These are phyloP conservation scores for Ophiosphaerella narmari DNA, from an alignment of 2,329 filamentous ascomycete genomes.

Conservation along the genomic window DNA sequence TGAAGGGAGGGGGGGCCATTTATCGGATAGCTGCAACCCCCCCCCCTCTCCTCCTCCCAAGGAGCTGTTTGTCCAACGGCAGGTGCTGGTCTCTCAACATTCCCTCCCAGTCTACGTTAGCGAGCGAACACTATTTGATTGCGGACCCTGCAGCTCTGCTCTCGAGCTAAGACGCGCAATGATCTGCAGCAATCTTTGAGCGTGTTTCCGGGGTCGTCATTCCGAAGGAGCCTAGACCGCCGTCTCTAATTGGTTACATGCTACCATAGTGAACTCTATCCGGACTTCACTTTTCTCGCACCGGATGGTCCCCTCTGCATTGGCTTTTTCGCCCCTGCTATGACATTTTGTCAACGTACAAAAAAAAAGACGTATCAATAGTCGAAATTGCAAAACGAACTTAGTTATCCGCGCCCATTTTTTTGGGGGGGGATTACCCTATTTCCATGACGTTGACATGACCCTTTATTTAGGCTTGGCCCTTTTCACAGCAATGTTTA, in stretches of 20 bases:
- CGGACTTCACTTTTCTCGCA: background rate
- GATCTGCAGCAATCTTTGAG: background rate
- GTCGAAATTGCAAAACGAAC: too few species aligned
- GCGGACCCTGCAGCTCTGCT: background rate
- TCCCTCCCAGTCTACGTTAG: background rate
- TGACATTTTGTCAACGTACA: background rate
- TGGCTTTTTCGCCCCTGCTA: background rate
- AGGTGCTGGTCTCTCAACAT: background rate
- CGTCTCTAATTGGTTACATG: background rate
- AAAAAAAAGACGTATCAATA: background rate
- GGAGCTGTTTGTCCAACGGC: background rate
- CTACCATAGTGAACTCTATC: background rate
- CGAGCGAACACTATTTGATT: background rate
- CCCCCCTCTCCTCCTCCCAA: too few species aligned
- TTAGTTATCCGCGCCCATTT: too few species aligned
- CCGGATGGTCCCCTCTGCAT: background rate
- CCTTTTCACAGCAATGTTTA: too few species aligned
- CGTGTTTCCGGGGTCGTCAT: background rate
- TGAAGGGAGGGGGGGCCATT: too few species aligned
- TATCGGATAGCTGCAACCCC: too few species aligned
- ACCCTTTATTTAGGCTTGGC: too few species aligned
- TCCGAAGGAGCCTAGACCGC: background rate
- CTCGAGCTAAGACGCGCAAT: background rate
- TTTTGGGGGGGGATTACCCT: too few species aligned
- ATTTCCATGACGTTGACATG: too few species aligned